Conservation (phyloP, 2,329 filamentous ascomycete species). For the Penicillium sp. region DNA sequence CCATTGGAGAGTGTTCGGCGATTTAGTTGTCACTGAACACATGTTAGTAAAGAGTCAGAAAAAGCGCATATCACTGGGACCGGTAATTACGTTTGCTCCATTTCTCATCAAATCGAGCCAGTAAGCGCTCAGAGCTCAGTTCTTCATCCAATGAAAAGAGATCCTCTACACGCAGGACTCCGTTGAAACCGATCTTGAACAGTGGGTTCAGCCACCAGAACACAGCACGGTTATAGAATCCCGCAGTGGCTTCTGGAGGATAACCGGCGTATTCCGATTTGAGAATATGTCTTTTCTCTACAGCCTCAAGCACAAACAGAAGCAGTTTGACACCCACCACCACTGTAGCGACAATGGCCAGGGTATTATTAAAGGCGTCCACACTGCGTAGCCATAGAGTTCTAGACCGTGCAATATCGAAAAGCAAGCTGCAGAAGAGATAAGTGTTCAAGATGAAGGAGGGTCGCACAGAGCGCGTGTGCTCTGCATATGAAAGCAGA, state of each 20-base stretch:
- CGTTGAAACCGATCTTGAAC: slow-evolving; percentile 51
- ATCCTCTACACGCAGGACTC: slow-evolving; percentile 46
- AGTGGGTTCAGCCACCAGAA: slow-evolving; percentile 58
- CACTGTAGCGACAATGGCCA: slow-evolving; percentile 47
- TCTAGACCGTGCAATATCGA: slow-evolving; percentile 49
- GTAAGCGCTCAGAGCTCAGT: slow-evolving; percentile 44
- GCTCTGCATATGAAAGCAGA: slow-evolving; percentile 50
- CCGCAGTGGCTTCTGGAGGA: slow-evolving; percentile 54
- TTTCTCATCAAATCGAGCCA: slow-evolving; percentile 36
- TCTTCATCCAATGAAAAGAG: slow-evolving; percentile 49
- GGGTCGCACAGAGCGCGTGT: slow-evolving; percentile 46
- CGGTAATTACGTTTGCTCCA: slow-evolving; percentile 42
- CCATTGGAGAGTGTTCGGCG: slow-evolving; percentile 31
- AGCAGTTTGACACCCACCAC: slow-evolving; percentile 46
- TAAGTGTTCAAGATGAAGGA: slow-evolving; percentile 52
- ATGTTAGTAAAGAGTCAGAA: slow-evolving; percentile 12
- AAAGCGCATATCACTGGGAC: not conserved
- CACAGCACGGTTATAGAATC: slow-evolving; percentile 50
- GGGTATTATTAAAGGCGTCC: slow-evolving; percentile 31
- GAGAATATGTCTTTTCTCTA: slow-evolving; percentile 47
- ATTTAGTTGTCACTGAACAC: slow-evolving; percentile 26
- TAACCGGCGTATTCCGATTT: slow-evolving; percentile 39
- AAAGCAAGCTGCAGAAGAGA: slow-evolving; percentile 47
- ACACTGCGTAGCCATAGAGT: slow-evolving; percentile 44
- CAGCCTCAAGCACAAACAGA: slow-evolving; percentile 47